Evolutionary conservation across 2,329 filamentous ascomycete species (phyloP), one percentile per base, ranked within the genome.

Genomic region (Penicillium sp.): DNA sequence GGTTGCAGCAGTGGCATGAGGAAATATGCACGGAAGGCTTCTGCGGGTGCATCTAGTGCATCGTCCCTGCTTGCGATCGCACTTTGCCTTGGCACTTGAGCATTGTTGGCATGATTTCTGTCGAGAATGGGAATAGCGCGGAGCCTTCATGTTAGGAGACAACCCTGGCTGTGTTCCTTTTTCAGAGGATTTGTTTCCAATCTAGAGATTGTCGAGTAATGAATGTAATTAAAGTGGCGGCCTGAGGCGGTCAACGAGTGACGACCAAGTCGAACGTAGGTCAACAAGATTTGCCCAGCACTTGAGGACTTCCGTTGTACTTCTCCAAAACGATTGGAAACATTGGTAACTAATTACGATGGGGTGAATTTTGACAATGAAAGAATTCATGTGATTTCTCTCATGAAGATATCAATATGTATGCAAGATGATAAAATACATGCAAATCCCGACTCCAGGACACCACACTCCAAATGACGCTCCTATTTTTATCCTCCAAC

Each of bases 401-500:
- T 21, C 3, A 21, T 38, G 16, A 38, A 38, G 34, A 39, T 9
- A 39, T 39, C 36, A 34, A 51, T 52, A 51, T 49, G 47, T 56
- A 58, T 58, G 53, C 50, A 49, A 48, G 34, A 54, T 49, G 28
- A 36, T 58, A 54, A 49, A 58, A 44, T 60, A 56, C 56, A 59
- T 47, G 47, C 49, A 56, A 48, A 33, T 47, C 49, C 53, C 57
- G 51, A 63, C 60, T 59, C 60, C 61, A 54, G 53, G 54, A 62
- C 60, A 59, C 59, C 59, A 42, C 45, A 59, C 47, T 47, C 54
- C 47, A 33, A 57, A 45, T 51, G 58, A 57, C 52, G 57, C 56
- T 52, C 45, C 45, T 45, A 58, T 61, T 56, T 56, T 51, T 39
- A 51, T 21, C 49, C 34, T 39, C 26, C 18, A 47, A 33, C 42